phyloP scores from a whole-genome alignment of 169 alveolate genomes.

The Miamiensis avidus region DNA sequence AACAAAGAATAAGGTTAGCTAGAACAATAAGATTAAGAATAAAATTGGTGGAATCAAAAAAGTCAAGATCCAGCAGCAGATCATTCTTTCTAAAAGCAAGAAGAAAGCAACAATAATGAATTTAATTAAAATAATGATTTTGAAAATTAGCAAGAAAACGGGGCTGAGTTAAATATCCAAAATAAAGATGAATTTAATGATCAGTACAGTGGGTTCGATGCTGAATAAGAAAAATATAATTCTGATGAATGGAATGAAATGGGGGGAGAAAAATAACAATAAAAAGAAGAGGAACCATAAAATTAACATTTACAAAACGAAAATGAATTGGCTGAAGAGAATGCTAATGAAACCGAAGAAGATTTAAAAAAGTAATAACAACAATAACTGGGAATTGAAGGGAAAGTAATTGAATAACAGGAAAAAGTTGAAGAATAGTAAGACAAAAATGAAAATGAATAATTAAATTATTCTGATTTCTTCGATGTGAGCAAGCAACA shows the following conservation, averaged over 20 bases:
- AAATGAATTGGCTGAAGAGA: not conserved
- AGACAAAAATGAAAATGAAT: too few relatives aligned
- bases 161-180: too few relatives aligned
- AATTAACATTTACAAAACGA: too few relatives aligned
- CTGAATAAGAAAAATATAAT: not conserved
- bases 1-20: not conserved
- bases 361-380: too few relatives aligned
- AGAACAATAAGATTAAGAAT: not conserved
- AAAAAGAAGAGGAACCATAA: not conserved
- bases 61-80: not conserved
- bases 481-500: too few relatives aligned
- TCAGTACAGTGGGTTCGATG: not conserved
- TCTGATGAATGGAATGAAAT: not conserved
- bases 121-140: too few relatives aligned
- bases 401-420: too few relatives aligned
- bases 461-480: too few relatives aligned
- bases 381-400: too few relatives aligned
- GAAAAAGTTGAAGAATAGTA: too few relatives aligned
- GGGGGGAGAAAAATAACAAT: not conserved
- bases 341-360: too few relatives aligned
- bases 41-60: not conserved
- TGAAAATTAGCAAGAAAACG: not conserved
- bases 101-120: not conserved
- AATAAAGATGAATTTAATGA: not conserved
- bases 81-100: not conserved